Base-by-base conservation (phyloP, 495 filamentous ascomycete species). In the Tuber melanosporum region DNA sequence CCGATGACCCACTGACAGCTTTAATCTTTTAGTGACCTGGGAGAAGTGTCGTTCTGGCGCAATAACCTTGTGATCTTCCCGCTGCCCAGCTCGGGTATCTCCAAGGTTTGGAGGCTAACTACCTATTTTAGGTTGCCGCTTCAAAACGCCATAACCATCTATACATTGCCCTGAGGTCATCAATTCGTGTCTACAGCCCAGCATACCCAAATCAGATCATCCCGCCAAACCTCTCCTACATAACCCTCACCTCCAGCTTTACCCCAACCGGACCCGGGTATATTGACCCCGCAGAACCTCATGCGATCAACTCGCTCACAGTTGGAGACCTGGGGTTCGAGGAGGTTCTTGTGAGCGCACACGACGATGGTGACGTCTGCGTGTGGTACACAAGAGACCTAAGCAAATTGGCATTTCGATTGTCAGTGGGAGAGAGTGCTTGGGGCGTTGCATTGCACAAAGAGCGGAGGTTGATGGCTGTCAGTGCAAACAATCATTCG, bases 381-480 rank as follows among this genome's bases (percentile, higher is more conserved):
- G 94, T 89, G 7, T 97, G 94, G 83, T 90, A 92, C 77, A 92
- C 91, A 1, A 87, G 87, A 78, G 71, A 83, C 62, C 71, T 83
- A n/a, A 77, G 70, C 12, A 74, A 75, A n/a, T 74, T 83, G 22
- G 82, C 79, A 47, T 79, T 83, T 41, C 75, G 77, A 52, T n/a
- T 73, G 73, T 92, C 91, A 84, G 93, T 98, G 32, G 89, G 87
- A 2, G 84, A 82, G 42, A 94, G 92, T 76, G 95, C 93, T 6
- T 99, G 95, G 95, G 95, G 95, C 1, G 82, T 99, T 49, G 92
- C 95, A 10, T 88, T 95, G 20, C 95, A 98, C 80, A 89, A 91
- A 78, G 86, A 90, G 76, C 91, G 91, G 19, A 88, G 94, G 3
- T 84, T 97, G 52, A 89, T 99, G 73, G 95, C 94, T 0, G 91